Evolutionary conservation across 306 rosid species (phyloP).

Genomic region (Trifolium dubium): DNA sequence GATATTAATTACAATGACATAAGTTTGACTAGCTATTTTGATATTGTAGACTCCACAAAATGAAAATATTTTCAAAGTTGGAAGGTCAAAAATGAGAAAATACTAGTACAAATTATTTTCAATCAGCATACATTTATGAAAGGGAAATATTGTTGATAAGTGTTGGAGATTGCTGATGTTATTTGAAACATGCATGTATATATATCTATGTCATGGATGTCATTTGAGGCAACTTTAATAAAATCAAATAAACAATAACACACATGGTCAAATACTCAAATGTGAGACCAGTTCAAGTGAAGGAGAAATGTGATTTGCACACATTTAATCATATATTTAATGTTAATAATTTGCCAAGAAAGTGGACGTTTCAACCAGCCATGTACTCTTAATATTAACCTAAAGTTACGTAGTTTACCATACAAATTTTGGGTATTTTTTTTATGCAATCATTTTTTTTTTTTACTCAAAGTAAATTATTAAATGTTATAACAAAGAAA

Average conservation of each 20-base stretch:
- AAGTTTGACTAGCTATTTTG: not conserved
- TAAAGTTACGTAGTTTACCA: not conserved
- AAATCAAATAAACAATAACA: not conserved
- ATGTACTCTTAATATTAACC: conserved; percentile 20
- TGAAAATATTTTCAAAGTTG: not conserved
- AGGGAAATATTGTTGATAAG: not conserved
- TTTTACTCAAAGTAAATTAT: not conserved
- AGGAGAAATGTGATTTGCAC: conserved; percentile 10
- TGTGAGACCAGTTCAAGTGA: not conserved
- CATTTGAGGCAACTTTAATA: not conserved
- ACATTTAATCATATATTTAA: not conserved
- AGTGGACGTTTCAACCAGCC: conserved; percentile 9
- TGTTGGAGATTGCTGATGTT: not conserved
- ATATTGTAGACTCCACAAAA: not conserved
- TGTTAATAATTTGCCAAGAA: not conserved
- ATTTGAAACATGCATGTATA: not conserved
- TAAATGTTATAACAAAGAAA: not conserved
- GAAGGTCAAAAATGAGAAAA: not conserved
- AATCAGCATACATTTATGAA: not conserved
- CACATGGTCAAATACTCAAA: conserved; percentile 24
- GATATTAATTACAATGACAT: not conserved
- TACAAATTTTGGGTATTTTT: not conserved
- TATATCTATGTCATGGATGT: not conserved
- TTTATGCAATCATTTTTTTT: not conserved
- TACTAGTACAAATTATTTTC: not conserved